Evolutionary conservation across 371 early-diverging fungal genomes (phyloP).

Genomic region (Thermomucor indicae-seudaticae): DNA sequence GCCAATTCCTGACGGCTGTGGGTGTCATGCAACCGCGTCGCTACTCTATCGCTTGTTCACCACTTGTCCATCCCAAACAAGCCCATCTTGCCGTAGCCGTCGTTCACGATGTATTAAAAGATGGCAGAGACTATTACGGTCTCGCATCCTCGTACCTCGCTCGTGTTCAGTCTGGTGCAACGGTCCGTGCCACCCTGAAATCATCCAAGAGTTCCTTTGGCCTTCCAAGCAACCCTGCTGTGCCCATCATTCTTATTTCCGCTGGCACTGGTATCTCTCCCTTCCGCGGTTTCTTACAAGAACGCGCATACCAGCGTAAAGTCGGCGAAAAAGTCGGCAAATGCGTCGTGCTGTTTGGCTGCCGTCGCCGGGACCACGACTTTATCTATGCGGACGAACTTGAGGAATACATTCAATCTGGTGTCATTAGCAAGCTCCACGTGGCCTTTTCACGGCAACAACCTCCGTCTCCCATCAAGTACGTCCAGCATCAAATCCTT

Average conservation of each 20-base stretch:
- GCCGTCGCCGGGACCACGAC: constrained; percentile 68
- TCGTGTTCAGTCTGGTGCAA: neutral
- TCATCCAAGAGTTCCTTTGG: constrained; percentile 37
- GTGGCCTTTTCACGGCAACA: constrained; percentile 68
- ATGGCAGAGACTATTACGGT: constrained; percentile 38
- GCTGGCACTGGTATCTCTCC: constrained; percentile 89
- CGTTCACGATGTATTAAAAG: constrained; percentile 32
- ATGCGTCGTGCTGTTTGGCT: constrained; percentile 75
- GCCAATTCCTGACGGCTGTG: constrained; percentile 43
- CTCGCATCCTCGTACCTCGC: constrained; percentile 37
- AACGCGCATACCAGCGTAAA: constrained; percentile 24
- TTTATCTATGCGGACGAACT: constrained; percentile 70
- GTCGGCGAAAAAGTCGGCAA: constrained; percentile 21
- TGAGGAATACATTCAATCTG: constrained; percentile 38
- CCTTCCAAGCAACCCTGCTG: constrained; percentile 28
- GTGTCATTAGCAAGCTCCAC: constrained; percentile 50
- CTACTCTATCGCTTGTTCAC: constrained; percentile 54
- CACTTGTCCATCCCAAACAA: constrained; percentile 18
- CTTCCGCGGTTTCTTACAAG: constrained; percentile 77
- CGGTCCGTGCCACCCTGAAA: constrained; percentile 35
- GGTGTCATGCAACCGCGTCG: constrained; percentile 49
- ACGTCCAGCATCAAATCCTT: constrained; percentile 42
- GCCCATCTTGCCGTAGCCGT: constrained; percentile 40
- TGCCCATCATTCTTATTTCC: constrained; percentile 55
- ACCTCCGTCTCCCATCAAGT: constrained; percentile 23